Percentiles rank a stretch among this genome's conserved stretches.
Conservation (phyloP, 495 filamentous ascomycete species). For the Aspergillus nanangensis region DNA sequence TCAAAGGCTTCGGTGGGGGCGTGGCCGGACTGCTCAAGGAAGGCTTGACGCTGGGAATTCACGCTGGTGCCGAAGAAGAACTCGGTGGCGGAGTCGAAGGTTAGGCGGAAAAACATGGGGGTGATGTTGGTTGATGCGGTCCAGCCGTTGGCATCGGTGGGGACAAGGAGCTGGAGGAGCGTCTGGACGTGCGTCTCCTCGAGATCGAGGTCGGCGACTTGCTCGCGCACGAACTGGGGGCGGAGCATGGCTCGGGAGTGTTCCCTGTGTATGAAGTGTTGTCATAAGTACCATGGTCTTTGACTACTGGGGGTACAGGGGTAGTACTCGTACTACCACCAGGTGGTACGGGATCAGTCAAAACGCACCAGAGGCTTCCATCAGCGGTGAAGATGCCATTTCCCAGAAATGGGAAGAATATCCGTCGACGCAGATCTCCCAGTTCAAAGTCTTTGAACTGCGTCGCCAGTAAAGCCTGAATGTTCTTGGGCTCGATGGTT, state of each 20-base stretch:
- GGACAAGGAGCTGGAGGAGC: constrained; percentile 36
- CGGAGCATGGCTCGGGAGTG: constrained; percentile 45
- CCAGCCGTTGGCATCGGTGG: constrained; percentile 22
- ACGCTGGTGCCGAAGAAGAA: constrained; percentile 50
- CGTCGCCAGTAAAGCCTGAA: constrained; percentile 32
- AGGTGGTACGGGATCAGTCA: no score
- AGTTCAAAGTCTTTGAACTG: constrained; percentile 30
- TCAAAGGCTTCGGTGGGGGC: no score
- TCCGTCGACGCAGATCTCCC: constrained; percentile 8
- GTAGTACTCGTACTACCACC: no score
- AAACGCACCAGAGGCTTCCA: no score
- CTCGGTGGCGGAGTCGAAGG: constrained; percentile 56
- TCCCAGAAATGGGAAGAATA: constrained; percentile 34
- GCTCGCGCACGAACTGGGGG: constrained; percentile 38
- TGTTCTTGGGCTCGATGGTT: constrained; percentile 30
- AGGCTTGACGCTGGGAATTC: not conserved
- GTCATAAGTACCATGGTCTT: no score
- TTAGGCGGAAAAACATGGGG: constrained; percentile 53
- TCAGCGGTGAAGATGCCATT: constrained; percentile 43
- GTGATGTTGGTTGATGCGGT: constrained; percentile 43
- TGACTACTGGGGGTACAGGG: no score
- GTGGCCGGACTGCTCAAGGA: no score
- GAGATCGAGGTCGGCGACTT: constrained; percentile 30
- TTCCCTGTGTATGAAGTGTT: constrained; percentile 26
- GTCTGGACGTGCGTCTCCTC: constrained; percentile 42